A percentile compares a stretch with the other conserved stretches of the same genome.
phyloP scores from a whole-genome alignment of 345 rosid genomes.

The Hibiscus trionum region DNA sequence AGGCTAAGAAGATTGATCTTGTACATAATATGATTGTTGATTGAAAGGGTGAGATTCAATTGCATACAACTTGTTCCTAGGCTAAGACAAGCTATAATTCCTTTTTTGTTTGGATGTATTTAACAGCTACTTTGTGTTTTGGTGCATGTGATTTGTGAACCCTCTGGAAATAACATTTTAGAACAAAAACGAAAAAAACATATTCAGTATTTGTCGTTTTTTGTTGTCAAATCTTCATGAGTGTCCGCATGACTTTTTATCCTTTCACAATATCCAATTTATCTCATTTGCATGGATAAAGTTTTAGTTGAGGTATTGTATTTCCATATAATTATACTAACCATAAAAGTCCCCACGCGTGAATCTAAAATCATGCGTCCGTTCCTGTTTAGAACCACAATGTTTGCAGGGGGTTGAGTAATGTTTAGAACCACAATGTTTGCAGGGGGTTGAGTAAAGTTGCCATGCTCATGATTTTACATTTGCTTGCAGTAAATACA shows the following conservation, averaged over 20 bases:
- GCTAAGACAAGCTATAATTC: neutral
- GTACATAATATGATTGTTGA: neutral
- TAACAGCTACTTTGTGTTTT: neutral
- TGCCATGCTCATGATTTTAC: neutral
- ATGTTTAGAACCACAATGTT: too few species aligned
- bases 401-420: too few species aligned
- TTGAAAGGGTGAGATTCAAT: neutral
- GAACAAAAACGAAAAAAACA: neutral
- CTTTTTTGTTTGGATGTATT: neutral
- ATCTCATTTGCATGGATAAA: neutral
- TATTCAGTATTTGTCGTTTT: neutral
- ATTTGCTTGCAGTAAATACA: neutral
- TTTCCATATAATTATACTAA: too few species aligned
- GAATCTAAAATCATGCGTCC: too few species aligned
- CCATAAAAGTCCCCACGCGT: too few species aligned
- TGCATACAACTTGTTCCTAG: neutral
- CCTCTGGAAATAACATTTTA: neutral
- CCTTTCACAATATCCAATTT: neutral
- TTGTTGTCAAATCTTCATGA: neutral
- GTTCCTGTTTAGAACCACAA: too few species aligned
- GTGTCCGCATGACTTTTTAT: neutral
- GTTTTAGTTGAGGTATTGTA: too few species aligned
- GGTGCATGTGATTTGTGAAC: slow-evolving; percentile 5
- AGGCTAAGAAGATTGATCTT: neutral
- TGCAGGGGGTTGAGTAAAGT: too few species aligned